A percentile compares a stretch with the other conserved stretches of the same genome.
These are phyloP conservation scores for Sistotremastrum suecicum DNA, from an alignment of 768 basidiomycete genomes.

Conservation along the genomic window DNA sequence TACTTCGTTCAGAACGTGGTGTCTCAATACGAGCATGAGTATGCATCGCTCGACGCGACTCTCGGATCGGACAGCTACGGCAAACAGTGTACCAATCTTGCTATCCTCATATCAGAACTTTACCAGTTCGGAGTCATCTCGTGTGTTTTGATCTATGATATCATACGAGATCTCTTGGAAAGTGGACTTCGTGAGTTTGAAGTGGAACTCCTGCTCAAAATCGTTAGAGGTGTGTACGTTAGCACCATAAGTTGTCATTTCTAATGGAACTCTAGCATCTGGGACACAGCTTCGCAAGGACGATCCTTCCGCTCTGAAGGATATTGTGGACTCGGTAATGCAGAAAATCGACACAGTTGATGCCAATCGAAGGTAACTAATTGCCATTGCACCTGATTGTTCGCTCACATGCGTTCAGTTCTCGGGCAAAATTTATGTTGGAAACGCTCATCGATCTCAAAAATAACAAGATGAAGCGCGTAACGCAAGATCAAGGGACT, in stretches of 20 bases:
- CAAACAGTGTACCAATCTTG: constrained; percentile 83
- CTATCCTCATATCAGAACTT: constrained; percentile 78
- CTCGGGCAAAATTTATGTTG: constrained; percentile 88
- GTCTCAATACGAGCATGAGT: constrained; percentile 48
- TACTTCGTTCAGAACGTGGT: constrained; percentile 69
- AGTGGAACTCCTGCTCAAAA: constrained; percentile 78
- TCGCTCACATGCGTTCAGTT: constrained; percentile 29
- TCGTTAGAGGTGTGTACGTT: constrained; percentile 20
- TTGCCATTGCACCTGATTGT: neutral
- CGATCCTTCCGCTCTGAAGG: constrained; percentile 83
- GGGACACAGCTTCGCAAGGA: constrained; percentile 84
- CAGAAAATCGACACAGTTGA: constrained; percentile 43
- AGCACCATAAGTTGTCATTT: neutral
- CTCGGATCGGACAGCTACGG: constrained; percentile 22
- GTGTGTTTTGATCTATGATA: constrained; percentile 77
- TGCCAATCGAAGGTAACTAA: constrained; percentile 34
- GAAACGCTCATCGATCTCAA: constrained; percentile 88
- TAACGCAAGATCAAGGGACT: constrained; percentile 52
- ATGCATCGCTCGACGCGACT: constrained; percentile 17
- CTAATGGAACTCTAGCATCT: constrained; percentile 40
- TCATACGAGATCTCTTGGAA: constrained; percentile 63
- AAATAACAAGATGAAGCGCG: constrained; percentile 71
- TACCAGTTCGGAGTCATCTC: constrained; percentile 96
- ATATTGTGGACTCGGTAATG: constrained; percentile 78
- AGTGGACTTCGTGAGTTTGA: constrained; percentile 57